Conservation (phyloP, 345 rosid species). For the Abelmoschus esculentus region DNA sequence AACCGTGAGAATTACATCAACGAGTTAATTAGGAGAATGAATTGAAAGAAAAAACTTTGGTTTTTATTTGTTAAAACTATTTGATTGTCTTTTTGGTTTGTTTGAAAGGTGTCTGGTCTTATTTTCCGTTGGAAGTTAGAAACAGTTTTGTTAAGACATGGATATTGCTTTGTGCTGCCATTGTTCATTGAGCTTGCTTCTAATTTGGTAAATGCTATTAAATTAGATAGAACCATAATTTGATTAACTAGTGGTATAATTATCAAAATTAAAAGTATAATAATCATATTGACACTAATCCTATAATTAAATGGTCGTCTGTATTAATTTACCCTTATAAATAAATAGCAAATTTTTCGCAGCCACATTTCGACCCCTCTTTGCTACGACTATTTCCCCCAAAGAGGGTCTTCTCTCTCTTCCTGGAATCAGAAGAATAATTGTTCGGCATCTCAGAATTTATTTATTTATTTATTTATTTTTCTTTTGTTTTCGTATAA, state of each 20-base stretch:
- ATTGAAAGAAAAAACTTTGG: constrained; percentile 24
- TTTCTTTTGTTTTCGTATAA: not conserved
- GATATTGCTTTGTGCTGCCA: not conserved
- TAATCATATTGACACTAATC: too few relatives aligned
- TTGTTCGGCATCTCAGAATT: constrained; percentile 10
- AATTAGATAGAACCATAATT: too few relatives aligned
- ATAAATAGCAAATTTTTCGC: too few relatives aligned
- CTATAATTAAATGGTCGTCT: too few relatives aligned
- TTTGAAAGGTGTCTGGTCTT: not conserved
- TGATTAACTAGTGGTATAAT: too few relatives aligned
- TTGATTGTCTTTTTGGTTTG: not conserved
- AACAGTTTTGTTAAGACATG: not conserved
- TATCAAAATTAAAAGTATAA: too few relatives aligned
- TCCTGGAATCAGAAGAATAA: constrained; percentile 14
- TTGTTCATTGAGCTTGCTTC: not conserved
- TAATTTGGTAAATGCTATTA: not conserved
- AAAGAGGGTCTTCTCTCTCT: not conserved
- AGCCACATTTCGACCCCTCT: too few relatives aligned
- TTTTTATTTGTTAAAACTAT: not conserved
- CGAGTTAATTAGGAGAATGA: constrained; percentile 79
- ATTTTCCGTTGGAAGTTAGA: not conserved
- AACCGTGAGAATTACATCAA: constrained; percentile 74
- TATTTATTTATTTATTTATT: not conserved
- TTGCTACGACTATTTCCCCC: too few relatives aligned
- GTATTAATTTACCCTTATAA: too few relatives aligned